A percentile compares a stretch with the other conserved stretches of the same genome.
These are phyloP conservation scores for Ricinus communis DNA, from an alignment of 345 rosid species.

Conservation along the genomic window DNA sequence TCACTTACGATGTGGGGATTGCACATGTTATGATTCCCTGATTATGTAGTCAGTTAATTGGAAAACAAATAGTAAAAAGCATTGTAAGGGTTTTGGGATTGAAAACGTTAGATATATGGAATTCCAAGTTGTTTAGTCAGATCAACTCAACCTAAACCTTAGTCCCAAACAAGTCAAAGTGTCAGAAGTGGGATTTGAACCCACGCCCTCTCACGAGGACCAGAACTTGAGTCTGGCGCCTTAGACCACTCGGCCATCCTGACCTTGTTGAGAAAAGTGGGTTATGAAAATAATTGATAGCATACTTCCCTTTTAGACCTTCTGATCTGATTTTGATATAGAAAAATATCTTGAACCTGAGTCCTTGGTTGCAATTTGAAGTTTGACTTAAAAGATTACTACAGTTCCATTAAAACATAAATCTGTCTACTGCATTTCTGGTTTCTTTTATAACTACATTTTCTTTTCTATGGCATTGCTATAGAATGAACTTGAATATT, in stretches of 20 bases:
- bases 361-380: background rate
- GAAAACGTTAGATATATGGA: too few species aligned
- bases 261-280: slow-evolving; percentile 24
- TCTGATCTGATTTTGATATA: background rate
- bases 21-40: background rate
- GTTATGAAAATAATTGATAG: too few species aligned
- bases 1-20: background rate
- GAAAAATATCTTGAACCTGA: background rate
- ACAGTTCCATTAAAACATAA: background rate
- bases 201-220: slow-evolving; percentile 55
- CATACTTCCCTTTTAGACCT: background rate
- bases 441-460: too few species aligned
- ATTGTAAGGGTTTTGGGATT: too few species aligned
- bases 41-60: background rate
- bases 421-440: too few species aligned
- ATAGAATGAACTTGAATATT: too few species aligned
- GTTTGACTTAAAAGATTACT: background rate
- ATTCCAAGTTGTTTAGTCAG: too few species aligned
- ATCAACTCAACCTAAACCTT: too few species aligned
- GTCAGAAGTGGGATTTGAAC: slow-evolving; percentile 67
- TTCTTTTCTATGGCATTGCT: too few species aligned
- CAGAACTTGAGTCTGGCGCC: slow-evolving; percentile 90
- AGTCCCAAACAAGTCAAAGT: background rate
- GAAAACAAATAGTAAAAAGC: too few species aligned
- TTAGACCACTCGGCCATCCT: slow-evolving; percentile 90